A percentile compares a stretch with the other conserved stretches of the same genome.
Conservation (phyloP, 208 protist species). For the Leishmania guyanensis region DNA sequence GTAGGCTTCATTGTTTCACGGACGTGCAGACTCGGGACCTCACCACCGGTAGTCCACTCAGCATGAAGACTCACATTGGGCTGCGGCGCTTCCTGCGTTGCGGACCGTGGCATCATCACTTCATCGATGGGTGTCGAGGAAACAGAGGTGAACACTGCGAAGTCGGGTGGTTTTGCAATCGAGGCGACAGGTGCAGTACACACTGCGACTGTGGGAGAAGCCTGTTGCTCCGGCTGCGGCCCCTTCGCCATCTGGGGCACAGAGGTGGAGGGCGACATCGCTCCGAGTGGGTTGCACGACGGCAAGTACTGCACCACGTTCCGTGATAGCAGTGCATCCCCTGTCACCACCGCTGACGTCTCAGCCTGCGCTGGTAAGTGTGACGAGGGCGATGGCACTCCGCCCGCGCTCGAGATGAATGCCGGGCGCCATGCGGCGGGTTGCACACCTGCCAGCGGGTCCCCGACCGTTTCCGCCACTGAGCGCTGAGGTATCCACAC, state of each 20-base stretch:
- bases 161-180: neutral
- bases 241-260: neutral
- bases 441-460: no score
- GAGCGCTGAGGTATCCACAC: slow-evolving; percentile 13
- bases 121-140: slow-evolving; percentile 1
- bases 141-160: slow-evolving; percentile 20
- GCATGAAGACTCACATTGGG: slow-evolving; percentile 1
- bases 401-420: neutral
- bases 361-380: neutral
- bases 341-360: neutral
- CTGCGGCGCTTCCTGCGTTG: neutral
- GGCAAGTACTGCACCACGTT: neutral
- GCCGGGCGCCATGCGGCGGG: neutral
- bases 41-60: neutral
- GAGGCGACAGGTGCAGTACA: neutral
- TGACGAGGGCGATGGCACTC: neutral
- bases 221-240: neutral
- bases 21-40: neutral
- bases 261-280: neutral
- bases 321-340: neutral
- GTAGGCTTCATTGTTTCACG: neutral
- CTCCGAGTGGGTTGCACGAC: no score
- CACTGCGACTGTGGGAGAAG: neutral
- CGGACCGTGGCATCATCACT: neutral
- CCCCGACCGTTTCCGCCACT: neutral